Percentiles rank a stretch among this genome's conserved stretches.
Conservation (phyloP, 2,329 filamentous ascomycete genomes). For the Diaporthe nobilis region DNA sequence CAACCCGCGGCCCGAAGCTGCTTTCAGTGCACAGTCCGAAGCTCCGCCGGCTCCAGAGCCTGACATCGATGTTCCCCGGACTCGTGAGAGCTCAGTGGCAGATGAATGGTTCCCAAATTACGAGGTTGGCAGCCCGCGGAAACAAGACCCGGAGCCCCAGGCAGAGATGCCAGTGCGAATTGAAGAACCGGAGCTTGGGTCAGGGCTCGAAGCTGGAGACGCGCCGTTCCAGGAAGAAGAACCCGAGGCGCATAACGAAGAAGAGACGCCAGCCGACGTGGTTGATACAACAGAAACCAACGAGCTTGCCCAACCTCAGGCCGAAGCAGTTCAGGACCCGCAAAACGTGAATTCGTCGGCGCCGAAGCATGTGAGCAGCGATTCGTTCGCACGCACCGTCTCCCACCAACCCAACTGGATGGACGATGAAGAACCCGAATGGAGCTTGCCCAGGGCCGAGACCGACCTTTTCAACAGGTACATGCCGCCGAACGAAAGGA, state of each 20-base stretch:
- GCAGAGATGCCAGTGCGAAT: conserved; percentile 7
- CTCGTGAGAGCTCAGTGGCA: conserved; percentile 38
- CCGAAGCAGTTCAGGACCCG: conserved; percentile 38
- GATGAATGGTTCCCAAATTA: conserved; percentile 53
- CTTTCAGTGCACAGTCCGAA: background rate
- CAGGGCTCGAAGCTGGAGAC: background rate
- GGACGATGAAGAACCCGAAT: conserved; percentile 71
- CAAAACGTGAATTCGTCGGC: conserved; percentile 45
- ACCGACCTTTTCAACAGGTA: conserved; percentile 70
- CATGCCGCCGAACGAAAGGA: conserved; percentile 69
- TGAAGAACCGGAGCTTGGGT: background rate
- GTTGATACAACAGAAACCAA: background rate
- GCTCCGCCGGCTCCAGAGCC: background rate
- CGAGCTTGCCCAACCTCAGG: conserved; percentile 31
- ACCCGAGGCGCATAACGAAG: conserved; percentile 15
- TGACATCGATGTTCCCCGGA: conserved; percentile 31
- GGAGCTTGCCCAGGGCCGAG: conserved; percentile 65
- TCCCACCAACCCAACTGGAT: conserved; percentile 73
- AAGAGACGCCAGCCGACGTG: conserved; percentile 1
- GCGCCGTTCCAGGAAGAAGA: conserved; percentile 14
- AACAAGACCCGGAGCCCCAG: conserved; percentile 35
- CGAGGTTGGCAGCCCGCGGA: conserved; percentile 45
- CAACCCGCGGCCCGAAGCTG: conserved; percentile 24
- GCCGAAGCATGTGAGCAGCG: conserved; percentile 71
- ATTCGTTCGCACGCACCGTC: conserved; percentile 75